phyloP scores from a whole-genome alignment of 441 rosid species.

The Capsella rubella region DNA sequence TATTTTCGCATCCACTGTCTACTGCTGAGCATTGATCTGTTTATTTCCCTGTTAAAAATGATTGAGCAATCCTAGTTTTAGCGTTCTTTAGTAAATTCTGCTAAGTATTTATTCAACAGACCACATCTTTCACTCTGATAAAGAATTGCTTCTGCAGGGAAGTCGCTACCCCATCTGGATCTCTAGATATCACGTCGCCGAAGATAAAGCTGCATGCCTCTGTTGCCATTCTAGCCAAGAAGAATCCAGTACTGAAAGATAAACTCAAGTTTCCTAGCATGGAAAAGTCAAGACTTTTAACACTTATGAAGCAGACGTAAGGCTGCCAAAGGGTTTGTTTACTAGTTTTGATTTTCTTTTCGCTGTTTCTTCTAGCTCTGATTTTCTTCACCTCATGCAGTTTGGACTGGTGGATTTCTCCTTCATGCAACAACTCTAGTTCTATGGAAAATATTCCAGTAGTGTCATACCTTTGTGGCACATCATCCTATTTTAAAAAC shows the following conservation, averaged over 20 bases:
- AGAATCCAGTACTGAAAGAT: conserved; percentile 46
- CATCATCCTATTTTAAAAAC: conserved; percentile 31
- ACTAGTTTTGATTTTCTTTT: conserved; percentile 24
- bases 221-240: conserved; percentile 38
- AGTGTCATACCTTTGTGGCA: conserved; percentile 43
- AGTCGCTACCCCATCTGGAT: conserved; percentile 12
- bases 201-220: conserved; percentile 33
- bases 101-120: not conserved
- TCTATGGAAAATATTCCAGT: conserved; percentile 48
- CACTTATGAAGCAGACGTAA: conserved; percentile 44
- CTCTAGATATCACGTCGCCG: conserved; percentile 27
- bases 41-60: not conserved
- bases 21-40: not conserved
- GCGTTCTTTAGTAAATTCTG: not conserved
- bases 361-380: conserved; percentile 17
- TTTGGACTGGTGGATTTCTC: conserved; percentile 51
- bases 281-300: conserved; percentile 47
- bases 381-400: conserved; percentile 40
- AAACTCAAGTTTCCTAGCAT: conserved; percentile 46
- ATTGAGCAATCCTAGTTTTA: conserved; percentile 17
- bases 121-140: conserved; percentile 19
- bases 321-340: conserved; percentile 14
- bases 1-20: not conserved
- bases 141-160: conserved; percentile 40
- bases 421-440: conserved; percentile 28